Percentiles rank a stretch among this genome's conserved stretches.
phyloP scores from a whole-genome alignment of 352 stramenopile species.

The Globisporangium lucens region DNA sequence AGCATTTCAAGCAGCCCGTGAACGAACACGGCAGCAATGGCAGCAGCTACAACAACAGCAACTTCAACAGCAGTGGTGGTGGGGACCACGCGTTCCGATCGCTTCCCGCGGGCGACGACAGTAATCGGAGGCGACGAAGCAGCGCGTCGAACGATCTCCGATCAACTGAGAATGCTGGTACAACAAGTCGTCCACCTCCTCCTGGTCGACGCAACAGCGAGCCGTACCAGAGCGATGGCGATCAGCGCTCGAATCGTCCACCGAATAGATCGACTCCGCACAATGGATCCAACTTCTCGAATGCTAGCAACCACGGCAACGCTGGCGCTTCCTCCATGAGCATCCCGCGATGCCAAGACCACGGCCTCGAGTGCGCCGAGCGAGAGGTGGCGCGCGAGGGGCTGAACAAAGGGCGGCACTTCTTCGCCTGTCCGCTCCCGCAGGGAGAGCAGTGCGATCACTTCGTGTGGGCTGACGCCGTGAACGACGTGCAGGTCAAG shows the following conservation, averaged over 20 bases:
- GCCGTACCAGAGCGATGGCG: not conserved
- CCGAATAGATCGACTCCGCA: not conserved
- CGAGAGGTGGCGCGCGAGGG: slow-evolving; percentile 57
- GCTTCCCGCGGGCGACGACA: not conserved
- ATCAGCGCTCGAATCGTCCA: not conserved
- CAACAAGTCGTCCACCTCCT: slow-evolving; percentile 1
- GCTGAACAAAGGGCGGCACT: slow-evolving; percentile 90
- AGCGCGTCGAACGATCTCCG: not conserved
- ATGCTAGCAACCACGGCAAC: not conserved
- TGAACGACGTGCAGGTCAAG: slow-evolving; percentile 15
- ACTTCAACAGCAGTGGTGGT: slow-evolving; percentile 24
- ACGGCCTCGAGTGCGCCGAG: slow-evolving; percentile 47
- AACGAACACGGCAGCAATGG: slow-evolving; percentile 31
- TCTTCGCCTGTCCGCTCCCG: slow-evolving; percentile 88
- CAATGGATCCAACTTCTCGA: not conserved
- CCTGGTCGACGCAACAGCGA: slow-evolving; percentile 5
- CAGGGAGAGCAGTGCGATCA: slow-evolving; percentile 88
- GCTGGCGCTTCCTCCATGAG: not conserved
- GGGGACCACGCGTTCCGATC: not conserved
- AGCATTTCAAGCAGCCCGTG: slow-evolving; percentile 72
- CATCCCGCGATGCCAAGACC: slow-evolving; percentile 42
- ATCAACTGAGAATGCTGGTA: not conserved
- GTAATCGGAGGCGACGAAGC: not conserved
- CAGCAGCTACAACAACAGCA: slow-evolving; percentile 22
- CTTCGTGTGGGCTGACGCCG: slow-evolving; percentile 83